Conservation (phyloP, 2,329 filamentous ascomycete genomes). For the Colletotrichum neosansevieriae region DNA sequence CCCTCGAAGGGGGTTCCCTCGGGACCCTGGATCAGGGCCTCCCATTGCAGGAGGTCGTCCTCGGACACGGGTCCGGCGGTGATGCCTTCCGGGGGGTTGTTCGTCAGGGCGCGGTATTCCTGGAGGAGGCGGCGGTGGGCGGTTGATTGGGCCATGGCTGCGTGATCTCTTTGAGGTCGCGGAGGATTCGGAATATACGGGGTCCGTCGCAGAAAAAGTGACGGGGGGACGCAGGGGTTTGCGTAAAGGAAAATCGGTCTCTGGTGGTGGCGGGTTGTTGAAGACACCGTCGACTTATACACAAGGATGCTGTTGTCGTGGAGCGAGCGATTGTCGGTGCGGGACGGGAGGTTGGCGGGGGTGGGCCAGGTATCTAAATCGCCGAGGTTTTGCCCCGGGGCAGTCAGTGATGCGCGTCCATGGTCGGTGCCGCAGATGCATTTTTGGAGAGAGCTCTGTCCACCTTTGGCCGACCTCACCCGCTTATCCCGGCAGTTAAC, state of each 20-base stretch:
- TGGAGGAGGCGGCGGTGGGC: conserved; percentile 87
- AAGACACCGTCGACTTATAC: conserved; percentile 32
- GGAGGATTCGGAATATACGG: too few species aligned
- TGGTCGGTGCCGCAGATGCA: background rate
- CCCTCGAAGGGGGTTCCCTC: conserved; percentile 97
- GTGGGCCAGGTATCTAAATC: conserved; percentile 16
- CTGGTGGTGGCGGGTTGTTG: background rate
- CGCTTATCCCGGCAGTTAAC: background rate
- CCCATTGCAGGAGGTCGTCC: conserved; percentile 96
- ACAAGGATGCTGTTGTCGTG: conserved; percentile 6
- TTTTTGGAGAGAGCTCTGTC: conserved; percentile 35
- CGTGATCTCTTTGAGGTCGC: conserved; percentile 6
- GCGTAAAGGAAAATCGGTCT: background rate
- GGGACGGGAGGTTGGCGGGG: conserved; percentile 28
- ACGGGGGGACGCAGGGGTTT: background rate
- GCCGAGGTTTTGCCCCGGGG: conserved; percentile 33
- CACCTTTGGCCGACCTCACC: conserved; percentile 25
- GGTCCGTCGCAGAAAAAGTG: too few species aligned
- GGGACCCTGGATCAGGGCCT: conserved; percentile 94
- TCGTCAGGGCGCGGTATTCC: conserved; percentile 94
- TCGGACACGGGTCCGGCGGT: conserved; percentile 93
- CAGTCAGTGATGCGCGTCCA: background rate
- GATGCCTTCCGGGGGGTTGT: conserved; percentile 97
- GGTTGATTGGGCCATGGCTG: conserved; percentile 68
- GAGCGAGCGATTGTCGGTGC: conserved; percentile 16